Conservation (phyloP, 1,139 yeast genomes). For the Hyphopichia wangnamkhiaoensis region DNA sequence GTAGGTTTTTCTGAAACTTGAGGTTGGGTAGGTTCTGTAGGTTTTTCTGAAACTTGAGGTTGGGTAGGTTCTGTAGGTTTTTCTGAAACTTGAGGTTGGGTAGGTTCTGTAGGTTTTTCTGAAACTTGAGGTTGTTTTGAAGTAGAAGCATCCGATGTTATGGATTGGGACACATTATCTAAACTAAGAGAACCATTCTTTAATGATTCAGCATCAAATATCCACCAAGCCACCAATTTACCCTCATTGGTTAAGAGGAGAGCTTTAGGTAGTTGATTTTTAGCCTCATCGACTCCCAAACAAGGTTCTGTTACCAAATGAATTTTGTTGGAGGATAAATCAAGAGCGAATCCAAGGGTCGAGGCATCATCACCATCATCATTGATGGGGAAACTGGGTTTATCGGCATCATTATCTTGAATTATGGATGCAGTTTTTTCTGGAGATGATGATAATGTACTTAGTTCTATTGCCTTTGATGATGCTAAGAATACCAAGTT, state of each 20-base stretch:
- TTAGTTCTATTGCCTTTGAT: conserved; percentile 63
- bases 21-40: no score
- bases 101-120: no score
- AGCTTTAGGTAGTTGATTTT: conserved; percentile 59
- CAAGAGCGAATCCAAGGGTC: conserved; percentile 69
- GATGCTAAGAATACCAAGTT: conserved; percentile 49
- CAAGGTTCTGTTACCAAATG: conserved; percentile 52
- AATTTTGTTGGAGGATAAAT: conserved; percentile 43
- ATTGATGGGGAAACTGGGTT: conserved; percentile 72
- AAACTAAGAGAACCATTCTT: conserved; percentile 28
- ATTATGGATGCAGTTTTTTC: conserved; percentile 21
- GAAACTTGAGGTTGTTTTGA: no score
- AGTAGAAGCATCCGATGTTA: neutral
- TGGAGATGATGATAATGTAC: conserved; percentile 36
- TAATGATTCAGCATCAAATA: conserved; percentile 54
- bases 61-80: conserved; percentile 3
- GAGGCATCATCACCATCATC: conserved; percentile 68
- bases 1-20: no score
- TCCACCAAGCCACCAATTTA: conserved; percentile 60
- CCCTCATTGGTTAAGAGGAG: conserved; percentile 68
- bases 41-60: neutral
- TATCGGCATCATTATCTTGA: conserved; percentile 64
- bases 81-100: neutral
- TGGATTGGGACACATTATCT: neutral
- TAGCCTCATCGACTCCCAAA: conserved; percentile 53